Evolutionary conservation across 352 stramenopile genomes (phyloP).

Genomic region (Globisporangium carolinianum): DNA sequence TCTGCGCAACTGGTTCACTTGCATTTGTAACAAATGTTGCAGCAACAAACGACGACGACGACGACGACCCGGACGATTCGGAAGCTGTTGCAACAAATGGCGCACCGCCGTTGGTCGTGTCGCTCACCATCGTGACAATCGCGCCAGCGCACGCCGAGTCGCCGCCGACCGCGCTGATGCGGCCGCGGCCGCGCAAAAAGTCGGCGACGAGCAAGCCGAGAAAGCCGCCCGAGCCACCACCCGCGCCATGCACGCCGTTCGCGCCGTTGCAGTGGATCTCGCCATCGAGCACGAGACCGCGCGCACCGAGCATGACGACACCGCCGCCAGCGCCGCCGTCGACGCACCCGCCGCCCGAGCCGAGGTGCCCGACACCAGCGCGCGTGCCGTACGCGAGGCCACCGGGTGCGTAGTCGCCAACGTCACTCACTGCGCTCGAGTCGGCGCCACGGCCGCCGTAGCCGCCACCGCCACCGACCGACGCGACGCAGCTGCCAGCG

Average conservation of each 20-base stretch:
- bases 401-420: constrained; percentile 51
- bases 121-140: constrained; percentile 16
- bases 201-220: constrained; percentile 54
- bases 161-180: constrained; percentile 66
- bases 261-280: constrained; percentile 65
- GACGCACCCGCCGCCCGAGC: constrained; percentile 64
- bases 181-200: constrained; percentile 46
- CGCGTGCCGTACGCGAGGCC: constrained; percentile 64
- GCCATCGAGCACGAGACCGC: constrained; percentile 57
- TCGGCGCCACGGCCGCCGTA: constrained; percentile 70
- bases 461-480: constrained; percentile 55
- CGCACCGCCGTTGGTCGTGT: constrained; percentile 8
- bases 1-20: constrained; percentile 5
- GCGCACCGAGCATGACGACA: constrained; percentile 57
- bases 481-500: constrained; percentile 43
- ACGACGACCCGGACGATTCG: constrained; percentile 8
- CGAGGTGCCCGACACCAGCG: constrained; percentile 56
- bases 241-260: constrained; percentile 41
- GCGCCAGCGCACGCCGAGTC: constrained; percentile 47
- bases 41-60: background rate
- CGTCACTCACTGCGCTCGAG: constrained; percentile 44
- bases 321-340: constrained; percentile 59
- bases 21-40: constrained; percentile 7
- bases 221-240: constrained; percentile 70
- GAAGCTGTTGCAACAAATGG: constrained; percentile 6